These are phyloP conservation scores for Fusarium nelsonii DNA, from an alignment of 2,329 filamentous ascomycete species.

Conservation along the genomic window DNA sequence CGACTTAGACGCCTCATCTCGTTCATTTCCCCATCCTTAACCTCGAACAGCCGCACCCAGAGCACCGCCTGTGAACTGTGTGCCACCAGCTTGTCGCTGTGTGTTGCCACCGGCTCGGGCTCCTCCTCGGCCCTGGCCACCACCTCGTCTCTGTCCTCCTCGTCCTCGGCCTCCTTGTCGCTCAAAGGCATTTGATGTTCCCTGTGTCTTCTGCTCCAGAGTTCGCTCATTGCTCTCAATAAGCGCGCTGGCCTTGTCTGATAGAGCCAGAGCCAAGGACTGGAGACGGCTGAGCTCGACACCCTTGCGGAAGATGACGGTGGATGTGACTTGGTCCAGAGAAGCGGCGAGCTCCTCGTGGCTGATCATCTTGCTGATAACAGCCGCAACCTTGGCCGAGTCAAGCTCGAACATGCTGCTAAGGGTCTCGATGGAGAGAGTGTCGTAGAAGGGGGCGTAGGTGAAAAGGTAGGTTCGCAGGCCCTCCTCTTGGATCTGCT, in stretches of 20 bases:
- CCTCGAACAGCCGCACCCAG: slow-evolving; percentile 76
- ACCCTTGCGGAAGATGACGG: slow-evolving; percentile 99
- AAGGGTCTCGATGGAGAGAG: slow-evolving; percentile 86
- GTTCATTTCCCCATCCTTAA: slow-evolving; percentile 54
- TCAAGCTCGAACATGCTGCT: slow-evolving; percentile 96
- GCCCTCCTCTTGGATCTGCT: slow-evolving; percentile 98
- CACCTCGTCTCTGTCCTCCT: slow-evolving; percentile 73
- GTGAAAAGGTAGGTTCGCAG: slow-evolving; percentile 99
- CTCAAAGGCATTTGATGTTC: slow-evolving; percentile 95
- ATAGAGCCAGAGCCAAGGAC: slow-evolving; percentile 91
- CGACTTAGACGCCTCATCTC: slow-evolving; percentile 52
- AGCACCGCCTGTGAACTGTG: slow-evolving; percentile 85
- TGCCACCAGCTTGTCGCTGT: slow-evolving; percentile 77
- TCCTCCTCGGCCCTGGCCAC: slow-evolving; percentile 72
- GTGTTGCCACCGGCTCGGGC: slow-evolving; percentile 68
- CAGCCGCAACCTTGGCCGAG: slow-evolving; percentile 88
- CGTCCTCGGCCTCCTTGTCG: slow-evolving; percentile 84
- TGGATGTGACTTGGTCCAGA: slow-evolving; percentile 96
- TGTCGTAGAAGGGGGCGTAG: slow-evolving; percentile 99
- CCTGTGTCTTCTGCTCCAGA: slow-evolving; percentile 95
- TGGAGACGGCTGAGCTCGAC: slow-evolving; percentile 97
- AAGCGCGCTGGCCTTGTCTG: slow-evolving; percentile 94
- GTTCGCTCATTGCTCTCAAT: slow-evolving; percentile 98
- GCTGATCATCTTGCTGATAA: slow-evolving; percentile 99
- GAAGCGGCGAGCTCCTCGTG: slow-evolving; percentile 97